Conservation (phyloP, 2,329 filamentous ascomycete species). For the Colletotrichum incanum region DNA sequence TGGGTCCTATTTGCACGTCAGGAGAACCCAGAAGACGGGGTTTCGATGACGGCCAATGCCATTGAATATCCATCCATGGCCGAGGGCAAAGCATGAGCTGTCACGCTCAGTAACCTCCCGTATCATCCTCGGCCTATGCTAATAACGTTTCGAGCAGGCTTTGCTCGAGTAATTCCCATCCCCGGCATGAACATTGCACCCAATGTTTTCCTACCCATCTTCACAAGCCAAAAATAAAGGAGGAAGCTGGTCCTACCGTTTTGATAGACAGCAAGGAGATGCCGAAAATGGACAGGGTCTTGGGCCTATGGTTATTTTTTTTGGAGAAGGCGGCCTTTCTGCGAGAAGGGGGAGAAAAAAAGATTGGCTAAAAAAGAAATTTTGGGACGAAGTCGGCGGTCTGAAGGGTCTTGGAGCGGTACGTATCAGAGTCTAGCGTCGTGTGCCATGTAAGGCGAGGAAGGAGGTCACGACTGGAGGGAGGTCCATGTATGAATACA, state of each 20-base stretch:
- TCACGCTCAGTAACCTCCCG: neutral
- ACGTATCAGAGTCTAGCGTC: constrained; percentile 11
- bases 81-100: neutral
- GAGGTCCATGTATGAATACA: neutral
- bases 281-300: neutral
- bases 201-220: neutral
- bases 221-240: constrained; percentile 4
- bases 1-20: neutral
- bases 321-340: neutral
- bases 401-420: constrained; percentile 21
- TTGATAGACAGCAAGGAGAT: neutral
- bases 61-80: neutral
- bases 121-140: neutral
- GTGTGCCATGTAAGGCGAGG: neutral
- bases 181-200: too few relatives aligned
- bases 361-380: constrained; percentile 26
- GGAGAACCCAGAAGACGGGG: neutral
- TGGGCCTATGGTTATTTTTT: neutral
- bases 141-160: neutral
- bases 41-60: neutral
- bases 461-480: neutral
- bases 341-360: neutral
- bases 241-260: neutral
- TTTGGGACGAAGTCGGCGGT: constrained; percentile 38
- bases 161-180: neutral